Base-by-base conservation (phyloP, 257 asterid species). In the Solanum habrochaites region DNA sequence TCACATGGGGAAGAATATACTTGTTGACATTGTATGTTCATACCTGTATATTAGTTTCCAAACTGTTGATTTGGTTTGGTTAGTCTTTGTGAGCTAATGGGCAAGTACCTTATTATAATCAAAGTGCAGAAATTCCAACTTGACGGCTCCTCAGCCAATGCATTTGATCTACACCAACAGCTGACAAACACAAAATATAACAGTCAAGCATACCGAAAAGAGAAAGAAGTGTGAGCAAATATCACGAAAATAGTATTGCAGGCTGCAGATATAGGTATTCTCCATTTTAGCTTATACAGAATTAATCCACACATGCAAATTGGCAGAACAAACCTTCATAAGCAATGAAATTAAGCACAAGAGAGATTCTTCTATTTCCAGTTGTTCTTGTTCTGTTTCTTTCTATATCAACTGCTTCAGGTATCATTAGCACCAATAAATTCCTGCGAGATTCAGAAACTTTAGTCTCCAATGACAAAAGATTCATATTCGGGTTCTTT, bases 401-500 rank as follows among this genome's bases (percentile, higher is more conserved):
- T 45, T 78, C 37, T 49, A 78, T 78, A 47, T 37, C 66, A 78
- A 78, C 13, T 27, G 84, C 80, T 40, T 62, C 88, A 35, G 92
- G 87, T 60, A 89, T 85, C 35, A 89, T 92, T 81, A 87, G 86
- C 12, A 29, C 66, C 25, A 21, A 43, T 25, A 11, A 86, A 85
- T 70, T 85, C 3, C 21, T 91, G 32, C 62, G 72, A 62, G 92
- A 87, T 16, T 87, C 91, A 21, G 90, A 88, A 32, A 85, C 87
- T 64, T 84, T 92, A 56, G 89, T 88, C 52, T 92, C 94, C 29
- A 85, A 81, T 20, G 90, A 90, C 39, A 35, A 88, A 73, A 40
- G 37, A 25, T 90, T 89, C 83, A 90, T 67, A 70, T 82, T 92
- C 1, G 93, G 92, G n/a, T 92, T 91, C 87, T 91, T 91, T 86